phyloP scores from a whole-genome alignment of 2,329 filamentous ascomycete species.

The Phialophora macrospora region DNA sequence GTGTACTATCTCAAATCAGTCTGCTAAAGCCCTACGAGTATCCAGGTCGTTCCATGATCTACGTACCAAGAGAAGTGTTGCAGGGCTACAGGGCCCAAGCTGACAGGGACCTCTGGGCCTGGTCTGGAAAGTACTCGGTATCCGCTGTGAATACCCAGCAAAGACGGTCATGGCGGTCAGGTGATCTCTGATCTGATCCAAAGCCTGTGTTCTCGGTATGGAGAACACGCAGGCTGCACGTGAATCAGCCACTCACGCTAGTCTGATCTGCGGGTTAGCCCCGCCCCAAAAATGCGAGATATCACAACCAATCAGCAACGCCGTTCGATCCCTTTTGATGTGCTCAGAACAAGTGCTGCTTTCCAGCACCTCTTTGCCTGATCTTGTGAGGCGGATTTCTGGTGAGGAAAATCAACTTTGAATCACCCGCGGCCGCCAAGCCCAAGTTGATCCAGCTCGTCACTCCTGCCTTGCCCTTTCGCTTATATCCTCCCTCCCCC shows the following conservation, averaged over 20 bases:
- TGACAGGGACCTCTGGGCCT: neutral
- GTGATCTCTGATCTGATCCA: neutral
- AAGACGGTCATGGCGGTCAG: neutral
- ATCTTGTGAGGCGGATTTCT: slow-evolving; percentile 21
- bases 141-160: too few species aligned
- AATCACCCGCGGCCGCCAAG: slow-evolving; percentile 23
- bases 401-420: slow-evolving; percentile 28
- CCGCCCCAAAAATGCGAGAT: slow-evolving; percentile 17
- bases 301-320: slow-evolving; percentile 33
- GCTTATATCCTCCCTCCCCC: slow-evolving; percentile 32
- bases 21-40: neutral
- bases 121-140: too few species aligned
- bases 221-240: neutral
- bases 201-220: neutral
- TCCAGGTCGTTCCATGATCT: neutral
- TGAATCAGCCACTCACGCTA: slow-evolving; percentile 1
- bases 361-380: slow-evolving; percentile 30
- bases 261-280: neutral
- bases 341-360: slow-evolving; percentile 20
- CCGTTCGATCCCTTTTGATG: slow-evolving; percentile 13
- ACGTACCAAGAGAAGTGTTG: neutral
- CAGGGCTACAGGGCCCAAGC: neutral
- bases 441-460: slow-evolving; percentile 27
- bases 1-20: neutral
- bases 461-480: slow-evolving; percentile 19